Evolutionary conservation across 2,329 filamentous ascomycete species (phyloP).

Genomic region (Berkeleyomyces rouxiae): DNA sequence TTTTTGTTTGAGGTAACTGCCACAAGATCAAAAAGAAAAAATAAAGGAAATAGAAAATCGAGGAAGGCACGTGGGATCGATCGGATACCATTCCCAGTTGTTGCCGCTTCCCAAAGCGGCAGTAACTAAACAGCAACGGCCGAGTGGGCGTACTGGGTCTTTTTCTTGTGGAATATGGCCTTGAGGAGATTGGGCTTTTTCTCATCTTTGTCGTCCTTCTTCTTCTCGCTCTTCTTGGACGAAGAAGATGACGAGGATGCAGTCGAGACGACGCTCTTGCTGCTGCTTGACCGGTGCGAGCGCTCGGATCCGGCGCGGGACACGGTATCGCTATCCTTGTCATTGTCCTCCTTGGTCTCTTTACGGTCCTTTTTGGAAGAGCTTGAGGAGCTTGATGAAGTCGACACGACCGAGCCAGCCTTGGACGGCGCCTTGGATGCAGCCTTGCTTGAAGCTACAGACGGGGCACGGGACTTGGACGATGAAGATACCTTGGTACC

Average conservation of each 20-base stretch:
- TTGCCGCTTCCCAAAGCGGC: neutral
- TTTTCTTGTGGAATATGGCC: constrained; percentile 40
- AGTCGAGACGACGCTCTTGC: constrained; percentile 14
- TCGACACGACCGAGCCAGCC: constrained; percentile 11
- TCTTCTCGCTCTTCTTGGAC: constrained; percentile 2
- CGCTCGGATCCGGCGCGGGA: neutral
- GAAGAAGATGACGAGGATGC: neutral
- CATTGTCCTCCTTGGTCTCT: constrained; percentile 20
- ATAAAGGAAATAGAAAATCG: neutral
- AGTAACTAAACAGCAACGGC: constrained; percentile 16
- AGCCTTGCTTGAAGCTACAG: neutral
- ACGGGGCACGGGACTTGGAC: neutral
- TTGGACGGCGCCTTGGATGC: constrained; percentile 2
- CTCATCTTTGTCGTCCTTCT: constrained; percentile 21
- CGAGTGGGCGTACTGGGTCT: constrained; percentile 18
- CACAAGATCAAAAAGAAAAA: neutral
- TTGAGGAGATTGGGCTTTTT: constrained; percentile 38
- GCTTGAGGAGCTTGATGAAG: constrained; percentile 17
- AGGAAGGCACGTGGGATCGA: neutral
- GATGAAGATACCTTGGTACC: constrained; percentile 1
- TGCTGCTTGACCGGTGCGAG: constrained; percentile 13
- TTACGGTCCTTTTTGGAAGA: constrained; percentile 19
- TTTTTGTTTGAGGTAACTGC: neutral
- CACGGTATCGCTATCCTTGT: constrained; percentile 21
- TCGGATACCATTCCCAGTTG: neutral